Evolutionary conservation across 2,329 filamentous ascomycete species (phyloP), one percentile per base, ranked within the genome.

Genomic region (Penicillium sp.): DNA sequence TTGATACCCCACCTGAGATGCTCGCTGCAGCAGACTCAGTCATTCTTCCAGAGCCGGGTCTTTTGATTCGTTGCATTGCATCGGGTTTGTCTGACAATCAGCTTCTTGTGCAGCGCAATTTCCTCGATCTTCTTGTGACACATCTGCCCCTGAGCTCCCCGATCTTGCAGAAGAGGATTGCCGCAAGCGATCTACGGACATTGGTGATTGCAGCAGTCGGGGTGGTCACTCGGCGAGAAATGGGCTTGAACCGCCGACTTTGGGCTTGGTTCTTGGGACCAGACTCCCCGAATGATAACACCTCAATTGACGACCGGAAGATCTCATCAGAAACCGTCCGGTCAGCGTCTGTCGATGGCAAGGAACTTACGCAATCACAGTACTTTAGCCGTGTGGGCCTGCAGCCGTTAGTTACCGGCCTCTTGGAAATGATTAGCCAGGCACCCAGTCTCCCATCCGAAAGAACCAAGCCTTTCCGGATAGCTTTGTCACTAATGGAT

Each of bases 261-360:
- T 97, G 93, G 92, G 86, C 89, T 41, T 99, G 94, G 94, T 87
- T 97, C 56, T 80, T 99, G 2, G 94, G 94, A 0, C 92, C 92
- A 3, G 90, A 85, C 49, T 72, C 78, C n/a, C 59, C 72, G 4
- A 66, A 67, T 41, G 75, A 74, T 51, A 63, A 71, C 48, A 40
- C 63, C 22, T 67, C 69, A 40, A 57, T 64, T 5, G 72, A 74
- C 39, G 62, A 60, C 27, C 56, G 63, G 31, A 61, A 67, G 51
- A 56, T 63, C 24, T 60, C 67, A 8, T 62, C 66, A 2, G 67
- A 68, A 7, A 71, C 58, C 34, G 56, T 62, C 16, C 63, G 65
- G 49, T 63, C 67, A 48, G 47, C 62, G 18, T 57, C 61, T 13
- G 48, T 62, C n/a, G 68, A 74, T 54, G 59, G 64, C 39, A 78